Percentiles rank a stretch among this genome's conserved stretches.
phyloP scores from a whole-genome alignment of 176 grass and related monocot species.

The Aegilops sharonensis region DNA sequence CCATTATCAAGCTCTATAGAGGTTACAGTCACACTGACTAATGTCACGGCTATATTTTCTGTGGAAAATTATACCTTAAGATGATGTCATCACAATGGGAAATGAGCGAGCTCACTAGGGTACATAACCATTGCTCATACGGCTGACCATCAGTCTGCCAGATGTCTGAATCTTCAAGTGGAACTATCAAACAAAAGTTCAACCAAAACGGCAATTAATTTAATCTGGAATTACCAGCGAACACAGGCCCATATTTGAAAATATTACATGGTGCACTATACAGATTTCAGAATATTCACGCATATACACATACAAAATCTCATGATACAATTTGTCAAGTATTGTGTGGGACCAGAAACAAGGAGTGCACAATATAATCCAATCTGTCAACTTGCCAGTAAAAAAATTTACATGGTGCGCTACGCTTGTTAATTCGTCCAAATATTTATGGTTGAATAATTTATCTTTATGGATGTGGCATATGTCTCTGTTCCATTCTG shows the following conservation, averaged over 20 bases:
- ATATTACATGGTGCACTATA: neutral
- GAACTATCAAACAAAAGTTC: slow-evolving; percentile 44
- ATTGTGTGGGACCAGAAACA: slow-evolving; percentile 2
- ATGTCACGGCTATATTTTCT: slow-evolving; percentile 22
- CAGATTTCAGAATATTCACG: neutral
- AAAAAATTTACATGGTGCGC: neutral
- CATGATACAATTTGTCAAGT: slow-evolving; percentile 5
- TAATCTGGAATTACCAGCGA: neutral
- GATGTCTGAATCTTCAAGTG: slow-evolving; percentile 66
- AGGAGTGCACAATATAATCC: neutral
- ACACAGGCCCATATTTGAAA: neutral
- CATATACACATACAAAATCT: slow-evolving; percentile 13
- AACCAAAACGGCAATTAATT: slow-evolving; percentile 12
- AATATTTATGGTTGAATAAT: neutral
- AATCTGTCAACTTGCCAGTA: neutral
- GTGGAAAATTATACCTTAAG: slow-evolving; percentile 60
- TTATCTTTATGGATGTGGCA: neutral
- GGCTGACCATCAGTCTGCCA: slow-evolving; percentile 67
- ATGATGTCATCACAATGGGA: slow-evolving; percentile 76
- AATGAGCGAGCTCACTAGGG: slow-evolving; percentile 84
- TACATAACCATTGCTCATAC: slow-evolving; percentile 79
- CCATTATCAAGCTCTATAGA: slow-evolving; percentile 21
- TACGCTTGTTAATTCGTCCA: neutral
- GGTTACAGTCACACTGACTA: slow-evolving; percentile 20
- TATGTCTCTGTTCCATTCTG: neutral